These are phyloP conservation scores for Phaeoacremonium minimum DNA, from an alignment of 2,329 filamentous ascomycete species.

Conservation along the genomic window DNA sequence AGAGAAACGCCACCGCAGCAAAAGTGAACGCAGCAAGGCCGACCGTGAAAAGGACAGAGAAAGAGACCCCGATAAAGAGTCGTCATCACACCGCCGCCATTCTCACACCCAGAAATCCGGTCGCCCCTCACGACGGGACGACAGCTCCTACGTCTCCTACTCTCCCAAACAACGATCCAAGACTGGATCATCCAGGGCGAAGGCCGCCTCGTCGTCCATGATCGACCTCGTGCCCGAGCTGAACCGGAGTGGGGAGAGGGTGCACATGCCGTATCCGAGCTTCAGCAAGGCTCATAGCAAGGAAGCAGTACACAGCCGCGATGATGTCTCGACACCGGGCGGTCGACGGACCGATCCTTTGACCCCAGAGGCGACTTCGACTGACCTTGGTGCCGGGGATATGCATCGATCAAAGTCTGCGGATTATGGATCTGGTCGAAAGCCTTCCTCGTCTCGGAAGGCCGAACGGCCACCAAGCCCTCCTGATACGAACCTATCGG, in stretches of 20 bases:
- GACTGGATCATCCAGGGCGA: constrained; percentile 5
- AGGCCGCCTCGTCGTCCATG: constrained; percentile 27
- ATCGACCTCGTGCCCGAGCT: constrained; percentile 47
- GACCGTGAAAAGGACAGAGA: constrained; percentile 25
- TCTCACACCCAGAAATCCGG: too few species aligned
- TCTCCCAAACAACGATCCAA: constrained; percentile 27
- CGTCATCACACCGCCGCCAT: constrained; percentile 30
- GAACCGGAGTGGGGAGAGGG: constrained; percentile 35
- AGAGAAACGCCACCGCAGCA: constrained; percentile 14
- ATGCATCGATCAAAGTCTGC: constrained; percentile 42
- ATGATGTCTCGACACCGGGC: constrained; percentile 37
- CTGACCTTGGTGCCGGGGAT: constrained; percentile 57
- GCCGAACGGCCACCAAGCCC: constrained; percentile 56
- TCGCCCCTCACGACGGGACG: constrained; percentile 32
- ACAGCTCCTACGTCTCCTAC: constrained; percentile 27
- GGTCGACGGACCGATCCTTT: constrained; percentile 43
- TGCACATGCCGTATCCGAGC: constrained; percentile 67
- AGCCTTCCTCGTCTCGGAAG: constrained; percentile 30
- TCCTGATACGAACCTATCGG: constrained; percentile 58
- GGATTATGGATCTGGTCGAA: constrained; percentile 29
- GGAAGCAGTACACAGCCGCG: constrained; percentile 67
- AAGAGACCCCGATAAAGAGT: constrained; percentile 23
- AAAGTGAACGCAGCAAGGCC: constrained; percentile 9
- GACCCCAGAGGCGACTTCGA: constrained; percentile 72
- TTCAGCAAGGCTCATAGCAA: constrained; percentile 92